Evolutionary conservation across 805 yeast species (phyloP).

Genomic region (Grigorovia humatica): DNA sequence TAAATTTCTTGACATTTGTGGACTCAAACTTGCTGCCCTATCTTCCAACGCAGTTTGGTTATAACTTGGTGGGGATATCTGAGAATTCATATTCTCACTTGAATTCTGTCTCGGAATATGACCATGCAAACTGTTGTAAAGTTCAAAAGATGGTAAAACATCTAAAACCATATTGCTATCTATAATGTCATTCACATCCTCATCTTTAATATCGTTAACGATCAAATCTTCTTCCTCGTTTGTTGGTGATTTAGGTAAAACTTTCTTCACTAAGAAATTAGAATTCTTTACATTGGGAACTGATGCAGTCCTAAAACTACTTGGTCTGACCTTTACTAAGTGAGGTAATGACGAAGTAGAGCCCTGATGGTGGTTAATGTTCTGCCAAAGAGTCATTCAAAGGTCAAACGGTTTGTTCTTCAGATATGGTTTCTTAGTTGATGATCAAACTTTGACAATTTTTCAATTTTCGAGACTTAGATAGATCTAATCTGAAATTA

Average conservation of each 20-base stretch:
- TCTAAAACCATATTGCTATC: conserved; percentile 9
- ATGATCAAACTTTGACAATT: not conserved
- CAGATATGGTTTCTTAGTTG: not conserved
- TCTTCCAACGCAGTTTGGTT: conserved; percentile 1
- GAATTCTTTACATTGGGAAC: not conserved
- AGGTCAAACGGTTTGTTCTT: not conserved
- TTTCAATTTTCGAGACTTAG: not conserved
- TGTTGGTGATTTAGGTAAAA: not conserved
- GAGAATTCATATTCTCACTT: conserved; percentile 7
- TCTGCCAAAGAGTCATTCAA: not conserved
- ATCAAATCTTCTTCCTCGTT: not conserved
- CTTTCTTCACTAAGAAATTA: not conserved
- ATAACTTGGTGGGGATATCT: conserved; percentile 12
- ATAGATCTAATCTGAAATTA: not conserved
- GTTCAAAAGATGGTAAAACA: conserved; percentile 20
- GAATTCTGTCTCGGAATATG: conserved; percentile 17
- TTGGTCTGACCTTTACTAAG: not conserved
- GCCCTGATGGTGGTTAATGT: not conserved
- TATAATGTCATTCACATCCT: not conserved
- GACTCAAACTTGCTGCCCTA: not conserved
- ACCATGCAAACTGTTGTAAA: conserved; percentile 18
- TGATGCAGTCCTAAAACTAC: not conserved
- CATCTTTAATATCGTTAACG: not conserved
- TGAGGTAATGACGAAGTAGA: not conserved
- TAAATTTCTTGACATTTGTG: not conserved